Evolutionary conservation across 2,329 filamentous ascomycete species (phyloP).

Genomic region (Cordyceps cicadae): DNA sequence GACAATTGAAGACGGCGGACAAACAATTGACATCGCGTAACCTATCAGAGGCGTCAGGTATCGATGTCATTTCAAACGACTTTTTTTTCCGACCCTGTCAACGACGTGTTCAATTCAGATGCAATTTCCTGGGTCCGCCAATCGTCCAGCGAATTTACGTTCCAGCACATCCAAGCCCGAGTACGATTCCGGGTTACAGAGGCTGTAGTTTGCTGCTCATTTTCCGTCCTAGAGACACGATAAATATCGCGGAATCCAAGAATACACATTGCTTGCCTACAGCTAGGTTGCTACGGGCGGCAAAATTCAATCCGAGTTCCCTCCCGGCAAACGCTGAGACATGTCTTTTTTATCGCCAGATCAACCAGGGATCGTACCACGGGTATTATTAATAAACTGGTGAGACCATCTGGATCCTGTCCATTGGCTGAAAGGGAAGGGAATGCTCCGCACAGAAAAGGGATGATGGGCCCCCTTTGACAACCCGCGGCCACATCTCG

Average conservation of each 20-base stretch:
- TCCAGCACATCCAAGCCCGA: neutral
- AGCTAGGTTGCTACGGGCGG: neutral
- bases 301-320: neutral
- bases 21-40: neutral
- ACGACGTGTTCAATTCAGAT: neutral
- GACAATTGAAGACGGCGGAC: neutral
- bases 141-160: neutral
- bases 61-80: neutral
- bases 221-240: neutral
- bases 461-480: too few species aligned
- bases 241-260: neutral
- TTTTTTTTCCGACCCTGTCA: neutral
- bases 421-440: too few species aligned
- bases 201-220: neutral
- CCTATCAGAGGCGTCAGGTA: neutral
- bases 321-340: neutral
- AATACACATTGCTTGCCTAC: neutral
- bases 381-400: neutral
- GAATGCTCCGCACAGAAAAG: too few species aligned
- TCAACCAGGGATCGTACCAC: neutral
- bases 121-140: neutral
- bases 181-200: neutral
- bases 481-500: too few species aligned
- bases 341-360: neutral
- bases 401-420: constrained; percentile 1